Evolutionary conservation across 2,329 filamentous ascomycete genomes (phyloP).

Genomic region (Colletotrichum echinochloae): DNA sequence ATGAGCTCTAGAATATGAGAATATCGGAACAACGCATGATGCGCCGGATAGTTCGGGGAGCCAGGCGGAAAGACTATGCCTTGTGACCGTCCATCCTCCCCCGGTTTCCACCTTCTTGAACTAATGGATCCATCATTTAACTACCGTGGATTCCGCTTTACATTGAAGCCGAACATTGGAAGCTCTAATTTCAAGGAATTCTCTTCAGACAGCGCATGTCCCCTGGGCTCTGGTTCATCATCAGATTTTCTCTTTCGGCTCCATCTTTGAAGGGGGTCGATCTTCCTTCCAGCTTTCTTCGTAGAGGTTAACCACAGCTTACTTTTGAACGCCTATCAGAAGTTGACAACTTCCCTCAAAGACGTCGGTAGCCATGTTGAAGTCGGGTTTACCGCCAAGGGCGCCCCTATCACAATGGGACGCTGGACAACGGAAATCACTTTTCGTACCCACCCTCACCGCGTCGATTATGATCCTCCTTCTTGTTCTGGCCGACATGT

Average conservation of each 20-base stretch:
- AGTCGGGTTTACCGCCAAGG: constrained; percentile 2
- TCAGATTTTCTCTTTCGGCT: neutral
- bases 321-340: too few species aligned
- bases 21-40: constrained; percentile 14
- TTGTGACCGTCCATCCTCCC: neutral
- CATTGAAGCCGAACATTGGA: too few species aligned
- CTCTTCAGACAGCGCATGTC: constrained; percentile 8
- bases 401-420: constrained; percentile 27
- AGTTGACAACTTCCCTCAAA: neutral
- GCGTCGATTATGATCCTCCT: constrained; percentile 26
- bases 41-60: neutral
- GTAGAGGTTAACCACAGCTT: neutral
- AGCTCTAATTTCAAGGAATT: neutral
- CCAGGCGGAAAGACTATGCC: neutral
- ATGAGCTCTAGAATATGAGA: neutral
- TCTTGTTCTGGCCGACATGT: constrained; percentile 30
- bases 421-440: constrained; percentile 6
- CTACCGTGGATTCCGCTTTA: constrained; percentile 2
- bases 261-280: neutral
- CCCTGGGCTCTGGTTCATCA: neutral
- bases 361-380: neutral
- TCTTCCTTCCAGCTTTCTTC: too few species aligned
- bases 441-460: constrained; percentile 20
- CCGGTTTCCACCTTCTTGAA: constrained; percentile 15
- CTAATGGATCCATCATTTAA: neutral